Percentiles rank a stretch among this genome's conserved stretches.
Conservation (phyloP, 2,329 filamentous ascomycete species). For the Tolypocladium cylindrosporum region DNA sequence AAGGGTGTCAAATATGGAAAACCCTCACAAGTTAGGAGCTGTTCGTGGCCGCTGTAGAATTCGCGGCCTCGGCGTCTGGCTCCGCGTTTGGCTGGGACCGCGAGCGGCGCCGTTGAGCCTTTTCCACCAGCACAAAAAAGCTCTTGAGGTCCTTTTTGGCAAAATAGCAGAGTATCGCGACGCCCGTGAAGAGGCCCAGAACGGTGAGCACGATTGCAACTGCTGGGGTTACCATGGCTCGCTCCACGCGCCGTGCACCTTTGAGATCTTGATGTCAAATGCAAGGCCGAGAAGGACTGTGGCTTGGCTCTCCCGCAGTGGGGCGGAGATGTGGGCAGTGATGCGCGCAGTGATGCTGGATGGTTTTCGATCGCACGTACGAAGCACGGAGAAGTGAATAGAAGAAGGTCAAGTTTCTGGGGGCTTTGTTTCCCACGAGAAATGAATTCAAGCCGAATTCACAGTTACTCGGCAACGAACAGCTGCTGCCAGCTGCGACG, state of each 20-base stretch:
- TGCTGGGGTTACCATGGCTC: slow-evolving; percentile 5
- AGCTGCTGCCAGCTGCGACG: background rate
- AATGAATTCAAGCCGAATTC: background rate
- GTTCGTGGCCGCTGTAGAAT: background rate
- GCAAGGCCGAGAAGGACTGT: background rate
- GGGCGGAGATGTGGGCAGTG: background rate
- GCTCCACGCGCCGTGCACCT: background rate
- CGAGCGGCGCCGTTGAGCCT: background rate
- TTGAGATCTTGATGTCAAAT: background rate
- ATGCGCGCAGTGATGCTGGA: background rate
- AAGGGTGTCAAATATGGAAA: background rate
- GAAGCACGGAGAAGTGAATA: background rate
- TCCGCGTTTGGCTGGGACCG: background rate
- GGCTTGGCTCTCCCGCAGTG: background rate
- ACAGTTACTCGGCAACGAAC: background rate
- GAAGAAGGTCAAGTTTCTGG: background rate
- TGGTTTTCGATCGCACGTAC: background rate
- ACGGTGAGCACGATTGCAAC: slow-evolving; percentile 21
- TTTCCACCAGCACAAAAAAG: slow-evolving; percentile 17
- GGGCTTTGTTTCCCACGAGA: too few species aligned
- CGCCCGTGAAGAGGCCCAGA: slow-evolving; percentile 17
- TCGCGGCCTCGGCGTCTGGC: background rate
- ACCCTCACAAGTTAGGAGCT: background rate
- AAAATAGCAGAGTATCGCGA: slow-evolving; percentile 18
- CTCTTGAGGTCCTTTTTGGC: slow-evolving; percentile 16